Percentiles rank a stretch among this genome's conserved stretches.
Evolutionary conservation across 495 filamentous ascomycete species (phyloP).

Genomic region (Aspergillus sparsus): DNA sequence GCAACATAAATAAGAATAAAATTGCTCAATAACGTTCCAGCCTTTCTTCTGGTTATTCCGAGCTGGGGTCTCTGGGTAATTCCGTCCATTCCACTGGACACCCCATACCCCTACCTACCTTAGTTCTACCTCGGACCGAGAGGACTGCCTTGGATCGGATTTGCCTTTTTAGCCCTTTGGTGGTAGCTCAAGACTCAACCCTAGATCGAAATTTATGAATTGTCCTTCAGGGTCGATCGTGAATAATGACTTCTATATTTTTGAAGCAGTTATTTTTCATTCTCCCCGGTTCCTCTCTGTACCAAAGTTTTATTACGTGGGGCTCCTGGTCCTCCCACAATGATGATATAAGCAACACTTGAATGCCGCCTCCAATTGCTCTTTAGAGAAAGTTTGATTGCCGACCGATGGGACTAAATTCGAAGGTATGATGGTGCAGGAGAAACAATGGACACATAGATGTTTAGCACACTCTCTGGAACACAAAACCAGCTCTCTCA

Average conservation of each 20-base stretch:
- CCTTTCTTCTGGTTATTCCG: no score
- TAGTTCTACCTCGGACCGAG: constrained; percentile 2
- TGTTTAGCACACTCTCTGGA: no score
- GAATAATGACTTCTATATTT: neutral
- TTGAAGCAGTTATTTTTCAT: neutral
- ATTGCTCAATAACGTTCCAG: no score
- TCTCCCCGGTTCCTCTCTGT: neutral
- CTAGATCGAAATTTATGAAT: neutral
- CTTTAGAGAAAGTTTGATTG: constrained; percentile 6
- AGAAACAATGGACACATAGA: no score
- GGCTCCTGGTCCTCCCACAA: neutral
- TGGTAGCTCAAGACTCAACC: neutral
- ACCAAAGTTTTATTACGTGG: no score
- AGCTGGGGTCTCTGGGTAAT: neutral
- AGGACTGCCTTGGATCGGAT: neutral
- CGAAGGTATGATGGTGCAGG: no score
- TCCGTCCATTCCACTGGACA: neutral
- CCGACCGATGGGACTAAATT: neutral
- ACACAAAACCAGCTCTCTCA: no score
- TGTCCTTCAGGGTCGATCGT: neutral
- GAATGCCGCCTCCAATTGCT: neutral
- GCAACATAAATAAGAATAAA: no score
- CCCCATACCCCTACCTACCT: neutral
- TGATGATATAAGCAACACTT: constrained; percentile 1
- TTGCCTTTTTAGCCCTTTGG: neutral